Conservation (phyloP, 1,284 basidiomycete species). For the Trametes sp. region DNA sequence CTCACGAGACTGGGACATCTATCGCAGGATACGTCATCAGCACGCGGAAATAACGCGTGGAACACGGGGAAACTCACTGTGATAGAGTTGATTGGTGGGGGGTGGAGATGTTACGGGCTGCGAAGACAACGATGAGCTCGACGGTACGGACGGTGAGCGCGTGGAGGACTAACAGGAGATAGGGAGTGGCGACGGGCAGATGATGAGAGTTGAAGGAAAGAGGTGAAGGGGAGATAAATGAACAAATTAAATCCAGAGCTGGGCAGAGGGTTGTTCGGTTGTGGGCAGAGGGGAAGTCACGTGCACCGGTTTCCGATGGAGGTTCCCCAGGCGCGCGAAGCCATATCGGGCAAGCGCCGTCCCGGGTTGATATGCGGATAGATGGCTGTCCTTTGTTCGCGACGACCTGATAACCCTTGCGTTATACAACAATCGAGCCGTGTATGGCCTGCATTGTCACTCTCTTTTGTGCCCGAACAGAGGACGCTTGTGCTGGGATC, state of each 20-base stretch:
- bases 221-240: slow-evolving; percentile 50
- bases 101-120: slow-evolving; percentile 31
- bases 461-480: background rate
- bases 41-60: slow-evolving; percentile 38
- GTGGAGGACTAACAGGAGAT: slow-evolving; percentile 42
- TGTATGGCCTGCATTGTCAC: slow-evolving; percentile 4
- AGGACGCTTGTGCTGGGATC: background rate
- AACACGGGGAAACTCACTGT: slow-evolving; percentile 46
- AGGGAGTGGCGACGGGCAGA: slow-evolving; percentile 41
- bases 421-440: slow-evolving; percentile 1
- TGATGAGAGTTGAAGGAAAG: slow-evolving; percentile 57
- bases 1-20: slow-evolving; percentile 92
- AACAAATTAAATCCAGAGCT: slow-evolving; percentile 57
- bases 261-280: slow-evolving; percentile 55
- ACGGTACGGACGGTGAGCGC: slow-evolving; percentile 42
- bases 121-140: slow-evolving; percentile 42
- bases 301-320: slow-evolving; percentile 37
- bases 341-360: slow-evolving; percentile 32
- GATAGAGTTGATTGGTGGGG: slow-evolving; percentile 28
- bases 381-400: slow-evolving; percentile 17
- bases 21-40: slow-evolving; percentile 34
- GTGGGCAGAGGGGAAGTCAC: slow-evolving; percentile 45
- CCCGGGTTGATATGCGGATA: slow-evolving; percentile 15
- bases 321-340: slow-evolving; percentile 25
- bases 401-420: background rate